Conservation (phyloP, 495 filamentous ascomycete species). For the Chaetomidium leptoderma region DNA sequence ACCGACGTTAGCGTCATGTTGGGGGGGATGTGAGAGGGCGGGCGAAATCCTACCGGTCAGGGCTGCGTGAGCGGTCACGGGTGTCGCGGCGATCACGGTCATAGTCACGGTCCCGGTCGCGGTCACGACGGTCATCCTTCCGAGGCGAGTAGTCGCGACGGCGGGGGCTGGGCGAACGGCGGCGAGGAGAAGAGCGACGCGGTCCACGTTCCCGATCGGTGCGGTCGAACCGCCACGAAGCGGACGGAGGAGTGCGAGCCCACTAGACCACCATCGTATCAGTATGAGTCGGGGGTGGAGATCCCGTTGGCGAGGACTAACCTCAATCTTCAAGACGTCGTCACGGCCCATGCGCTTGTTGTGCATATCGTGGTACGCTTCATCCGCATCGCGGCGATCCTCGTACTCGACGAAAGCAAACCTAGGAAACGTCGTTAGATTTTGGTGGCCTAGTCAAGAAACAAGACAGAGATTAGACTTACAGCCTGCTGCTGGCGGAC, state of each 20-base stretch:
- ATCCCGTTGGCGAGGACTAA: constrained; percentile 39
- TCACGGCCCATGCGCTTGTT: constrained; percentile 97
- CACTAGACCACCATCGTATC: constrained; percentile 56
- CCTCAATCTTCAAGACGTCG: constrained; percentile 96
- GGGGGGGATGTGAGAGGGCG: constrained; percentile 32
- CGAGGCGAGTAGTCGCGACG: constrained; percentile 85
- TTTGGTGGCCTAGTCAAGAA: background rate
- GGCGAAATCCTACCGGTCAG: constrained; percentile 58
- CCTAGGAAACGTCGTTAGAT: constrained; percentile 42
- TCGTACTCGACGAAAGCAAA: constrained; percentile 99
- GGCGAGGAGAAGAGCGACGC: constrained; percentile 57
- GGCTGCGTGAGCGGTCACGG: constrained; percentile 69
- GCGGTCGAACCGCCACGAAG: constrained; percentile 95
- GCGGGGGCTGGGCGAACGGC: constrained; percentile 78
- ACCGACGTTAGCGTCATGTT: constrained; percentile 5
- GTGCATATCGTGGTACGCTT: constrained; percentile 99
- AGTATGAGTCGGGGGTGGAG: constrained; percentile 7
- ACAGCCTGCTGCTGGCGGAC: constrained; percentile 90
- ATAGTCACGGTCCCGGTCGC: constrained; percentile 65
- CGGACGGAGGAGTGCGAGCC: constrained; percentile 96
- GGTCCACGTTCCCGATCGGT: constrained; percentile 47
- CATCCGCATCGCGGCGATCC: constrained; percentile 96
- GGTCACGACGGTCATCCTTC: constrained; percentile 83
- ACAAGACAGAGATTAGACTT: constrained; percentile 52
- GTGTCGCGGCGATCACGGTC: constrained; percentile 70